Evolutionary conservation across 2,329 filamentous ascomycete genomes (phyloP), one percentile per base, ranked within the genome.

Genomic region (Neoascochyta sp.): DNA sequence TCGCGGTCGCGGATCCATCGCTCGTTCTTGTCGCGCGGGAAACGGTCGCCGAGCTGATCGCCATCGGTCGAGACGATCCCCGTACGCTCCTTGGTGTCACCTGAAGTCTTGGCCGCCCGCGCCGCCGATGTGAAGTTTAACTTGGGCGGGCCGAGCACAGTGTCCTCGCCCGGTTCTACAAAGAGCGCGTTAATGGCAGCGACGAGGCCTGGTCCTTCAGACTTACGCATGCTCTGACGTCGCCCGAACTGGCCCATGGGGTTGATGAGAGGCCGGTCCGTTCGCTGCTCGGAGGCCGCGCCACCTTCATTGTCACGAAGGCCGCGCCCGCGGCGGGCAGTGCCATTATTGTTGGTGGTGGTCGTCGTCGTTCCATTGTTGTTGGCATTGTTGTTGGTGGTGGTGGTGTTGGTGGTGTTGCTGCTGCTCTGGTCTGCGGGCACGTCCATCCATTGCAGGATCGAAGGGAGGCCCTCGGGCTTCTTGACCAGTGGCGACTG

Each of bases 381-480:
- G 27, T 42, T 27, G 24, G 46, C 49, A 36, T 39, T 52, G 43
- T 50, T 54, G 34, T 38, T 50, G 32, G 43, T 43, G 21, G 28
- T 39, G 26, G 13, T 29, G 26, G n/a, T 13, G 19, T 9, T 14
- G 19, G 7, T 19, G 21, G 21, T 28, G 14, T 13, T 19, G 14
- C 9, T 35, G 34, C 21, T 36, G 20, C 24, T 51, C 18, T 54
- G 50, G 14, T 61, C 58, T 15, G 45, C 36, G 12, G 54, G 47
- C 24, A 51, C 94, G 84, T 90, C 88, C 87, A 95, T 94, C 89
- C 89, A 96, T 71, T 94, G 86, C 68, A 94, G 87, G 43, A 83
- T 76, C 15, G 87, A 83, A 45, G 88, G 89, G 24, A 95, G 74
- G 43, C 74, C 76, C 43, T 81, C 70, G 25, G 90, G 90, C 65